Evolutionary conservation across 768 basidiomycete species (phyloP).

Genomic region (Pleurotus sapidus): DNA sequence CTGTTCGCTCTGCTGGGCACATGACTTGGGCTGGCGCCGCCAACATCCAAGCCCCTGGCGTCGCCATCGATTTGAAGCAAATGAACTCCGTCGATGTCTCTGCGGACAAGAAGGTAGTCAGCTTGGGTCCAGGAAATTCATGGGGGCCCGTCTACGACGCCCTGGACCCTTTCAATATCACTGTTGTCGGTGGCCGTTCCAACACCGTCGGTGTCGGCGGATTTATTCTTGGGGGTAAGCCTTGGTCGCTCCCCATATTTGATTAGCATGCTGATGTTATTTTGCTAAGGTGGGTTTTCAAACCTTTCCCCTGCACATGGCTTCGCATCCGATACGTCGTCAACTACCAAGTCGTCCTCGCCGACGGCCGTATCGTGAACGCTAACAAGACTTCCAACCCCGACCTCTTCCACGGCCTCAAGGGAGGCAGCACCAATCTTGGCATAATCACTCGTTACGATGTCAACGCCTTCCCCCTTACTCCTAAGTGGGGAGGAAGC

Average conservation of each 20-base stretch:
- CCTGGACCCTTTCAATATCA: constrained; percentile 3
- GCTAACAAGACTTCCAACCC: constrained; percentile 7
- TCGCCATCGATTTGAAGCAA: constrained; percentile 9
- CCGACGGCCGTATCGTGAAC: constrained; percentile 10
- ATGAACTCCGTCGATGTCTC: constrained; percentile 4
- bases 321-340: constrained; percentile 11
- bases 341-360: constrained; percentile 13
- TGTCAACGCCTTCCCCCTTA: constrained; percentile 7
- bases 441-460: constrained; percentile 17
- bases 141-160: constrained; percentile 12
- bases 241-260: not conserved
- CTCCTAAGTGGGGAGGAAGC: constrained; percentile 12
- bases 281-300: constrained; percentile 14
- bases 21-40: constrained; percentile 10
- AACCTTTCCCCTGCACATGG: constrained; percentile 11
- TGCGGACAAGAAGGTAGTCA: constrained; percentile 3
- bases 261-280: not conserved
- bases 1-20: constrained; percentile 10
- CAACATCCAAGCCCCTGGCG: constrained; percentile 9
- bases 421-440: constrained; percentile 15
- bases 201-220: constrained; percentile 13
- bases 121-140: constrained; percentile 8
- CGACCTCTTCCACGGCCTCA: constrained; percentile 15
- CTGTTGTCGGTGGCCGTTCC: constrained; percentile 12
- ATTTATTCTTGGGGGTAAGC: constrained; percentile 12